Evolutionary conservation across 2,329 filamentous ascomycete genomes (phyloP).

Genomic region (Xylaria hypoxylon): DNA sequence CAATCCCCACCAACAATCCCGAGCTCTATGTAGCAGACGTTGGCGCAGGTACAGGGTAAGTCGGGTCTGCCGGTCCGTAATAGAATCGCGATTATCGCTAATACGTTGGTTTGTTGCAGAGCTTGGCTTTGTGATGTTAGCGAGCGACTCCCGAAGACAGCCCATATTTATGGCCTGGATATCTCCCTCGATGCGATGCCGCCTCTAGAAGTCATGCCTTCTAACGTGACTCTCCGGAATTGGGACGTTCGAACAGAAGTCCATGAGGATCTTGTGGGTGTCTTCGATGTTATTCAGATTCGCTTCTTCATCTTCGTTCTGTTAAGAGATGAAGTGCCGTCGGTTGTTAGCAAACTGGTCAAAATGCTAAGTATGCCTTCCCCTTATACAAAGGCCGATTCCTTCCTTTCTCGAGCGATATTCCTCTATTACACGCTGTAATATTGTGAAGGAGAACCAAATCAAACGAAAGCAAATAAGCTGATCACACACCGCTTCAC

Average conservation of each 20-base stretch:
- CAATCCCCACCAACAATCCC: neutral
- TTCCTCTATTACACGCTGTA: neutral
- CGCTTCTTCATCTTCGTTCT: constrained; percentile 44
- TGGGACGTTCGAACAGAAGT: constrained; percentile 39
- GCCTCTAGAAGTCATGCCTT: constrained; percentile 35
- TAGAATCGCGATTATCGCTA: neutral
- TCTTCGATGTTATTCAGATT: constrained; percentile 45
- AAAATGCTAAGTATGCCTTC: constrained; percentile 24
- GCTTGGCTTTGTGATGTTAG: constrained; percentile 31
- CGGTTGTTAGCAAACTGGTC: constrained; percentile 10
- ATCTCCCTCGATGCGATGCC: constrained; percentile 43
- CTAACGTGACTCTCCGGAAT: constrained; percentile 37
- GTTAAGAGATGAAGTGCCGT: constrained; percentile 29
- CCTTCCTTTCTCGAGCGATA: neutral
- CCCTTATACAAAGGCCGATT: neutral
- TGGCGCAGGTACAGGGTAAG: neutral
- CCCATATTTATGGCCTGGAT: constrained; percentile 42
- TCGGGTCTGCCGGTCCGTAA: neutral
- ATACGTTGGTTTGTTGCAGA: neutral
- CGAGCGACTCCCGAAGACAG: constrained; percentile 16
- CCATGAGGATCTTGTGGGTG: constrained; percentile 36
- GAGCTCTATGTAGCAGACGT: neutral
- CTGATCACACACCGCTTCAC: neutral
- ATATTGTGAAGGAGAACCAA: neutral
- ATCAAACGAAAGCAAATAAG: neutral